These are phyloP conservation scores for Trichoderma lentiforme DNA, from an alignment of 2,329 filamentous ascomycete genomes.

Conservation along the genomic window DNA sequence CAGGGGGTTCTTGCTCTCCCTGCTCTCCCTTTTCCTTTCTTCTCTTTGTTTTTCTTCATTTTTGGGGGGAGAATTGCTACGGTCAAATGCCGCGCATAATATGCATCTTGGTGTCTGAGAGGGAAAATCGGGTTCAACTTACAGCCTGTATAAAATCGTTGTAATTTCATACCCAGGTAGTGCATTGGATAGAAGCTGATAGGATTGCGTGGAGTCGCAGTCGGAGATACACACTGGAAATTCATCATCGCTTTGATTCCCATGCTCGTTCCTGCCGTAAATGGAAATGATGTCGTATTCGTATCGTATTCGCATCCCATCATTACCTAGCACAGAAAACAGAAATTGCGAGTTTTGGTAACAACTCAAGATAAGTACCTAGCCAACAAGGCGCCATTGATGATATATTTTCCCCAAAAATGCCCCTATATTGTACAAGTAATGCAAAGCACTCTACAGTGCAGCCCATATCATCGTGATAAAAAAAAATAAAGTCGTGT, in stretches of 20 bases:
- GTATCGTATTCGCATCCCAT: slow-evolving; percentile 3
- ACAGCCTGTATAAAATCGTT: background rate
- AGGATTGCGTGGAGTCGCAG: background rate
- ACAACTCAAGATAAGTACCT: background rate
- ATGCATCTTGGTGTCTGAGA: background rate
- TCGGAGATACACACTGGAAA: background rate
- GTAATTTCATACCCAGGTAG: background rate
- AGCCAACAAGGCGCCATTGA: background rate
- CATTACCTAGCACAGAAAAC: background rate
- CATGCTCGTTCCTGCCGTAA: background rate
- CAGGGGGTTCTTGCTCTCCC: background rate
- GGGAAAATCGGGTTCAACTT: background rate
- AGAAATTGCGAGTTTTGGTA: background rate
- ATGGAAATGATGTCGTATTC: background rate
- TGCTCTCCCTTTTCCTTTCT: background rate
- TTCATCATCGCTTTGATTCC: background rate
- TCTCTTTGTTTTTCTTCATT: background rate
- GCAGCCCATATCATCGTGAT: background rate
- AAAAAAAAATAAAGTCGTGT: background rate
- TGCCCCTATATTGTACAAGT: background rate
- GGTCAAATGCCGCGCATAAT: background rate
- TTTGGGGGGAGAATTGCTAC: background rate
- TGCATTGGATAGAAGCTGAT: background rate
- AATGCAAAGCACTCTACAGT: background rate
- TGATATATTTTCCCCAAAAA: background rate